phyloP scores from a whole-genome alignment of 2,329 filamentous ascomycete genomes.

The Ophiocordyceps polyrhachis-furcata region DNA sequence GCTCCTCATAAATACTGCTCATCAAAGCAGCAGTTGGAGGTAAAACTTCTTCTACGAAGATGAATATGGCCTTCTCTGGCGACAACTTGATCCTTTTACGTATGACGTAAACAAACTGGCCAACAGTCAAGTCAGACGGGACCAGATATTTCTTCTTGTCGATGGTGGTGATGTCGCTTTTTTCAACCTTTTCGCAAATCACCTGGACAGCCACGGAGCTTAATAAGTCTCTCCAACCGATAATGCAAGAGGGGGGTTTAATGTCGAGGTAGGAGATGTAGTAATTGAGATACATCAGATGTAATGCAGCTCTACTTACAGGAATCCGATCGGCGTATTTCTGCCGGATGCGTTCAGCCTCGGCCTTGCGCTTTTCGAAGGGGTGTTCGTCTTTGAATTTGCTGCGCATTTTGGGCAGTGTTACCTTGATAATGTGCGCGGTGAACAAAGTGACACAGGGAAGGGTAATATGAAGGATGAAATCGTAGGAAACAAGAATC shows the following conservation, averaged over 20 bases:
- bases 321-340: conserved; percentile 98
- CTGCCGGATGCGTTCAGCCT: conserved; percentile 97
- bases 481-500: too few relatives aligned
- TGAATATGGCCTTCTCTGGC: conserved; percentile 99
- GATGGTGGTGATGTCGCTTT: conserved; percentile 97
- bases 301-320: conserved; percentile 36
- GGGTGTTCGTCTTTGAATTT: conserved; percentile 99
- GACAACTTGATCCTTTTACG: conserved; percentile 99
- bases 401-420: conserved; percentile 51
- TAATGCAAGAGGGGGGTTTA: background rate
- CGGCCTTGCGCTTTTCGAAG: conserved; percentile 99
- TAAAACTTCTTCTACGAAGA: conserved; percentile 97
- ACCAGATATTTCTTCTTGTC: conserved; percentile 99
- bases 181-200: conserved; percentile 99
- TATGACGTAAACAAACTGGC: conserved; percentile 99
- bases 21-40: conserved; percentile 93
- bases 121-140: conserved; percentile 90
- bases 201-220: conserved; percentile 37
- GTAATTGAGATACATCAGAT: too few relatives aligned
- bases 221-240: background rate
- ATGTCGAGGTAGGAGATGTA: too few relatives aligned
- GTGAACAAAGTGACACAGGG: too few relatives aligned
- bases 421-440: too few relatives aligned
- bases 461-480: too few relatives aligned
- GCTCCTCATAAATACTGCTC: conserved; percentile 99